These are phyloP conservation scores for Aspergillus aculeatinus DNA, from an alignment of 2,329 filamentous ascomycete species.

Conservation along the genomic window DNA sequence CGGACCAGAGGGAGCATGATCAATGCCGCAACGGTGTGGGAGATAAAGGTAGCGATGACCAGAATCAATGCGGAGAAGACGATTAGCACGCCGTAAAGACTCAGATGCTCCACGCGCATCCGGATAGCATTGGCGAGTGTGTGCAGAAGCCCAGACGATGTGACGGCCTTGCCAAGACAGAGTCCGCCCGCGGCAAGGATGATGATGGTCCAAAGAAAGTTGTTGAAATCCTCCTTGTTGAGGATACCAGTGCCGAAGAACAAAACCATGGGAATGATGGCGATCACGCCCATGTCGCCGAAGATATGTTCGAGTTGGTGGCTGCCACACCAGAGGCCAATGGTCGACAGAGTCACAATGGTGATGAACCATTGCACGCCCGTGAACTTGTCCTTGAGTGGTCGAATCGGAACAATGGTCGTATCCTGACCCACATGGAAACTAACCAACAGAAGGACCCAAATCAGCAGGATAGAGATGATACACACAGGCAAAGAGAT, in stretches of 20 bases:
- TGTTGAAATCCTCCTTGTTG: conserved; percentile 99
- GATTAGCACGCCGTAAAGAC: conserved; percentile 79
- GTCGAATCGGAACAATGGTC: conserved; percentile 85
- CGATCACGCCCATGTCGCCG: conserved; percentile 97
- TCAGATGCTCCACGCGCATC: conserved; percentile 69
- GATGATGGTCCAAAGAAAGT: conserved; percentile 99
- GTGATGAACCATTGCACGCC: conserved; percentile 93
- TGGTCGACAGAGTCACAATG: conserved; percentile 77
- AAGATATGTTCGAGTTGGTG: conserved; percentile 86
- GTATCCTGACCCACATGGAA: conserved; percentile 85
- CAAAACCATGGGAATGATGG: conserved; percentile 89
- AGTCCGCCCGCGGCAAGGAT: conserved; percentile 93
- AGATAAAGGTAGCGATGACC: conserved; percentile 95
- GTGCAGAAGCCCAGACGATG: conserved; percentile 85
- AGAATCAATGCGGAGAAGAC: conserved; percentile 83
- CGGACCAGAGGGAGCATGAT: conserved; percentile 91
- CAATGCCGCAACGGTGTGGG: conserved; percentile 90
- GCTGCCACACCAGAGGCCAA: conserved; percentile 85
- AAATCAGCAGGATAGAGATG: conserved; percentile 83
- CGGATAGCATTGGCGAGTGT: conserved; percentile 82
- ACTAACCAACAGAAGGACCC: conserved; percentile 77
- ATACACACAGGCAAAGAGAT: conserved; percentile 89
- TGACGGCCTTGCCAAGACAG: conserved; percentile 89
- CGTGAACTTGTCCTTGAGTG: conserved; percentile 83
- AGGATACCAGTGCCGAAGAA: conserved; percentile 97